Evolutionary conservation across 2,329 filamentous ascomycete genomes (phyloP).

Genomic region (Thermoascus crustaceus): DNA sequence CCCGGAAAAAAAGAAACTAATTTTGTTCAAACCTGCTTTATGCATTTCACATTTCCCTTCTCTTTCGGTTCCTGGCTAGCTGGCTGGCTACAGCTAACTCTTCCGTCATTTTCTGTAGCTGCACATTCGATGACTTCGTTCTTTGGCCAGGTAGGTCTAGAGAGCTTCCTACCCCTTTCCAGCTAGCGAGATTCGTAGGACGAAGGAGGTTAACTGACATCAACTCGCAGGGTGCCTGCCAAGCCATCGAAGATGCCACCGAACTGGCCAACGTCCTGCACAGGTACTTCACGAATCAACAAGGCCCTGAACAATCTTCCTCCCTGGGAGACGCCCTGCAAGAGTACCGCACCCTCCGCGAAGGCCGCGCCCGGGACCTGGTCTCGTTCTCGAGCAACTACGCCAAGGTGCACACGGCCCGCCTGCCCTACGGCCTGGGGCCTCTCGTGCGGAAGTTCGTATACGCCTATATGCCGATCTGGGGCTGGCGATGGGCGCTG

Average conservation of each 20-base stretch:
- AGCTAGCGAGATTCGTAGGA: not conserved
- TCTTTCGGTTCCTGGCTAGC: too few species aligned
- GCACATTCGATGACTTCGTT: slow-evolving; percentile 2
- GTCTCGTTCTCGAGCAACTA: not conserved
- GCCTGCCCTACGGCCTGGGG: not conserved
- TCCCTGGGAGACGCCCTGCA: not conserved
- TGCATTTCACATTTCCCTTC: too few species aligned
- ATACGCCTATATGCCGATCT: slow-evolving; percentile 1
- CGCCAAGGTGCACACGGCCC: not conserved
- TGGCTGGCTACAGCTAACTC: too few species aligned
- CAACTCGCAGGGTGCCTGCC: not conserved
- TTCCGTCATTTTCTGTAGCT: too few species aligned
- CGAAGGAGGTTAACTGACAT: not conserved
- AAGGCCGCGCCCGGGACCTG: not conserved
- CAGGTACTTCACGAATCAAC: not conserved
- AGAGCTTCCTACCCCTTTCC: too few species aligned
- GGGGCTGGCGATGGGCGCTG: slow-evolving; percentile 1
- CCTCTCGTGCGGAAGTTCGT: not conserved
- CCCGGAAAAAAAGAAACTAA: too few species aligned
- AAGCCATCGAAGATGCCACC: slow-evolving; percentile 1
- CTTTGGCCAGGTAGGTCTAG: not conserved
- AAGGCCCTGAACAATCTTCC: not conserved
- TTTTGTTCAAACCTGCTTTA: too few species aligned
- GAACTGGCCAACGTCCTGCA: not conserved
- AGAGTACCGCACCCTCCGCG: not conserved